Evolutionary conservation across 805 yeast species (phyloP).

Genomic region (Blastobotrys attinorum): DNA sequence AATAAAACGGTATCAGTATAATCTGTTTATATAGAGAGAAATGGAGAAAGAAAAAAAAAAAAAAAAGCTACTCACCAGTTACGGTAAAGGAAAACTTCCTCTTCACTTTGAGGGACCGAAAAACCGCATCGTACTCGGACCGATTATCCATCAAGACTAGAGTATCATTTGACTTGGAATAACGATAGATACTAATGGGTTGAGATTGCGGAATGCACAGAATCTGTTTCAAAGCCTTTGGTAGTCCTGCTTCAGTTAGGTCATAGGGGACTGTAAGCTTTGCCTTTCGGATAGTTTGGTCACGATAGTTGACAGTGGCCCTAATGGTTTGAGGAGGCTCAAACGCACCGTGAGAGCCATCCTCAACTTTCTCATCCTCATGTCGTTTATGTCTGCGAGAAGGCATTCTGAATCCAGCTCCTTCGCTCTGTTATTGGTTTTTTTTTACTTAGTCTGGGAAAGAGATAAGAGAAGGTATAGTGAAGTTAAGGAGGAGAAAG

Average conservation of each 20-base stretch:
- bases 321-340: neutral
- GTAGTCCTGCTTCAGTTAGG: neutral
- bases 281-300: neutral
- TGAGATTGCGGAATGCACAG: neutral
- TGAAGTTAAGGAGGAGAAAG: neutral
- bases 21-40: too few relatives aligned
- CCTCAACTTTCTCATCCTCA: too few relatives aligned
- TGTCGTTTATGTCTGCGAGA: too few relatives aligned
- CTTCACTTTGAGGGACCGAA: neutral
- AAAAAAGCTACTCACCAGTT: too few relatives aligned
- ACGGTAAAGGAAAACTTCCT: constrained; percentile 1
- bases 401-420: too few relatives aligned
- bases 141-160: neutral
- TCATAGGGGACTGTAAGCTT: neutral
- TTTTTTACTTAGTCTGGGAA: too few relatives aligned
- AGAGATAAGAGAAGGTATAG: neutral
- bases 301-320: neutral
- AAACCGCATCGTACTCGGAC: neutral
- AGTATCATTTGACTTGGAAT: neutral
- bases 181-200: neutral
- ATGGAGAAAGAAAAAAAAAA: too few relatives aligned
- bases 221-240: neutral
- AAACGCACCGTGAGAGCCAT: neutral
- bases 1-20: too few relatives aligned
- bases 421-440: too few relatives aligned